Conservation (phyloP, 148 eudicot genomes). For the Vaccinium corymbosum region DNA sequence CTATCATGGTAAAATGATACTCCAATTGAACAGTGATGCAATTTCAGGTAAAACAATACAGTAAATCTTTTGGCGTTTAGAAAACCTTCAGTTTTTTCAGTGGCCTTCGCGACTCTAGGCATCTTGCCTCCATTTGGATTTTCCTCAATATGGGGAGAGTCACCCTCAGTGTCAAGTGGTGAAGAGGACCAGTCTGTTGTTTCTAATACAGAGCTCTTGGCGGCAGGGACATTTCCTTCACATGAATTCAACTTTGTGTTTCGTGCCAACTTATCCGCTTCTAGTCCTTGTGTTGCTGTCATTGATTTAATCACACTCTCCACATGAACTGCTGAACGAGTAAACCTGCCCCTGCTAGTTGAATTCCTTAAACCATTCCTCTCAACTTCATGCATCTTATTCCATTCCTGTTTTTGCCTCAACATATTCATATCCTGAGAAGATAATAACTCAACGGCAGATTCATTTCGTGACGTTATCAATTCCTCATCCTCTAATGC, state of each 20-base stretch:
- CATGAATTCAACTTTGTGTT: background rate
- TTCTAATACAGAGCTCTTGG: background rate
- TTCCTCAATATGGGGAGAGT: constrained; percentile 16
- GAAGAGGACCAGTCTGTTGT: constrained; percentile 2
- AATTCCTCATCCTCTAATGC: constrained; percentile 5
- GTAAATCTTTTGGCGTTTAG: background rate
- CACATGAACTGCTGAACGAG: constrained; percentile 24
- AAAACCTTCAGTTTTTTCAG: constrained; percentile 17
- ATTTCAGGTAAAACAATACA: constrained; percentile 1
- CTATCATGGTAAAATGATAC: background rate
- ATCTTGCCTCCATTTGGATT: constrained; percentile 21
- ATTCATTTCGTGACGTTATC: background rate
- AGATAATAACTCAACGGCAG: constrained; percentile 7
- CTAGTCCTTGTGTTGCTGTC: background rate
- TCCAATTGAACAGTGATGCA: background rate
- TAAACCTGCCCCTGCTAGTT: constrained; percentile 18
- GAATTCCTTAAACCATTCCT: constrained; percentile 8
- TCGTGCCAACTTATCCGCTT: constrained; percentile 1
- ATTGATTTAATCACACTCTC: constrained; percentile 8
- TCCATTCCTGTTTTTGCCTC: constrained; percentile 18
- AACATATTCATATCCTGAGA: constrained; percentile 8
- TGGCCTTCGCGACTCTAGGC: constrained; percentile 16
- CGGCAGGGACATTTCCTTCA: constrained; percentile 5
- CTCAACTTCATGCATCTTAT: background rate
- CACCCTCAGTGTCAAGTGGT: constrained; percentile 10